Evolutionary conservation across 257 asterid species (phyloP), one percentile per base, ranked within the genome.

Genomic region (Sherardia arvensis): DNA sequence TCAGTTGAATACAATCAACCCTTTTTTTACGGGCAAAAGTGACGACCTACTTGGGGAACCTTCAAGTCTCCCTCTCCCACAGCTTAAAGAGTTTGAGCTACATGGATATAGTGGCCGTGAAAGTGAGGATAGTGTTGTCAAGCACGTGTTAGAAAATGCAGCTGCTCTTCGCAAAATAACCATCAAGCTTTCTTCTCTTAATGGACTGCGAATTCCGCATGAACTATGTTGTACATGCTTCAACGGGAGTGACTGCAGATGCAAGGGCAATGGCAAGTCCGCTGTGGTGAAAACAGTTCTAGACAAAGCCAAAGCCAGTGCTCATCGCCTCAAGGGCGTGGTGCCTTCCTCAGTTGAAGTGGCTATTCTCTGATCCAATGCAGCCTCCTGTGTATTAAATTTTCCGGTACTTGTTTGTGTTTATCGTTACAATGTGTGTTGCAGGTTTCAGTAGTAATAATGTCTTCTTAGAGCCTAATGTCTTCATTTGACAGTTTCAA

Each of bases 21-120:
- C 7, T 1, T 4, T 0, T 10, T 43, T 15, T 43, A n/a, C n/a
- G n/a, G n/a, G n/a, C n/a, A 43, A 43, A 1, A 43, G 7, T 1
- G 0, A 43, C 12, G 47, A 38, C n/a, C 7, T 38, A 8, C n/a
- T n/a, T 1, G 34, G 28, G 34, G 27, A 34, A 57, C 55, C 21
- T 11, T 8, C 5, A 34, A 15, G 34, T 34, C 12, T 22, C 3
- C 56, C 55, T 25, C 63, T 54, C 25, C 15, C 23, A 17, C 61
- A 49, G 34, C 61, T 66, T 38, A 26, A 66, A 54, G 33, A 20
- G 14, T 48, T 66, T 14, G 40, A 53, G 38, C 27, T 66, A 2
- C 5, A 1, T 8, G 70, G 63, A 23, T 66, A 23, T 3, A 22
- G 27, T 34, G 70, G 70, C 17, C 61, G 63, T 23, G 28, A 26